Evolutionary conservation across 2,329 filamentous ascomycete species (phyloP).

Genomic region (Paracoccidioides lutzii): DNA sequence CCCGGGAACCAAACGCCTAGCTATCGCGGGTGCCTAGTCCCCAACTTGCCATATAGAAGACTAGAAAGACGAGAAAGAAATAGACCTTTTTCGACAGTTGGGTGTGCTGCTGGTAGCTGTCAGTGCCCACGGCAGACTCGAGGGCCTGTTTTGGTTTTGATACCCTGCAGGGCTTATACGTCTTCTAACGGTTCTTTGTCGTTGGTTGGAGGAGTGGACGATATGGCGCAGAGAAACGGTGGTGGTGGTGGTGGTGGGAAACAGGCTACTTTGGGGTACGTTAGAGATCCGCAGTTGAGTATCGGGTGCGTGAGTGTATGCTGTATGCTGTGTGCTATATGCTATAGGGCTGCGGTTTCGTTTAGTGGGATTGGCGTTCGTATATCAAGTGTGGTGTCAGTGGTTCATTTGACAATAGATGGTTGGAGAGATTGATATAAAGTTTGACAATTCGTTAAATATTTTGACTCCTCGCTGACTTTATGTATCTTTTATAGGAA

Average conservation of each 20-base stretch:
- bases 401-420: not conserved
- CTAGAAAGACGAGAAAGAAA: no score
- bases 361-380: not conserved
- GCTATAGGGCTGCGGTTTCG: slow-evolving; percentile 45
- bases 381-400: not conserved
- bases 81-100: not conserved
- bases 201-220: not conserved
- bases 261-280: slow-evolving; percentile 82
- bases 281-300: slow-evolving; percentile 59
- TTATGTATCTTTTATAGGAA: slow-evolving; percentile 44
- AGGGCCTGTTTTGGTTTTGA: not conserved
- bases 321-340: not conserved
- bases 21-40: not conserved
- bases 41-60: not conserved
- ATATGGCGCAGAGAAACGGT: slow-evolving; percentile 17
- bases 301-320: slow-evolving; percentile 48
- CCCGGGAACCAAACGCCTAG: not conserved
- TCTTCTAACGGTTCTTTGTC: not conserved
- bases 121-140: not conserved
- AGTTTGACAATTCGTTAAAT: no score
- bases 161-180: not conserved
- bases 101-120: not conserved
- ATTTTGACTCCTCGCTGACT: not conserved
- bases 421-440: not conserved
- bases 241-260: slow-evolving; percentile 31